Evolutionary conservation across 2,329 filamentous ascomycete species (phyloP).

Genomic region (Fusarium luffae): DNA sequence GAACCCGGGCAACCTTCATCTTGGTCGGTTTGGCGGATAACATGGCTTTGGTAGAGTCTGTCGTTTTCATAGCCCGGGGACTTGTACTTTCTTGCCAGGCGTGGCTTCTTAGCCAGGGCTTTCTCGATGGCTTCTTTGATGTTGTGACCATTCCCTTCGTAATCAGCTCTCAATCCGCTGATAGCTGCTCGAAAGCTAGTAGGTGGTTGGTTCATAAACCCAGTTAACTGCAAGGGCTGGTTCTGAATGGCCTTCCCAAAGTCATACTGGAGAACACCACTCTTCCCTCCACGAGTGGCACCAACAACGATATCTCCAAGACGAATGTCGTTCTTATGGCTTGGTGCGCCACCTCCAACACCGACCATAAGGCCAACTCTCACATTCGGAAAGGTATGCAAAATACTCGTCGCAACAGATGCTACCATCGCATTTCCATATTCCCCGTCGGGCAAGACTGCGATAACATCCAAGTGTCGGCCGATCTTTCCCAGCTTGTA

Average conservation of each 20-base stretch:
- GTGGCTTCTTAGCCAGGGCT: no score
- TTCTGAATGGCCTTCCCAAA: conserved; percentile 40
- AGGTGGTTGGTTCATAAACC: conserved; percentile 29
- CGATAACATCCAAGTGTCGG: no score
- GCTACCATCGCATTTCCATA: no score
- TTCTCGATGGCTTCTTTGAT: no score
- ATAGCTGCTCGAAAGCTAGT: not conserved
- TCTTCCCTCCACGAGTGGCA: not conserved
- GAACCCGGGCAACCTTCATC: no score
- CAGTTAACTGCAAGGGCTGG: conserved; percentile 20
- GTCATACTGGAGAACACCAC: conserved; percentile 45
- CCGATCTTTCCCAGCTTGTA: no score
- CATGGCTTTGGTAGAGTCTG: no score
- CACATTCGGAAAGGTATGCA: accelerated
- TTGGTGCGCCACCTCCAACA: conserved; percentile 53
- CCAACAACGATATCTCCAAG: conserved; percentile 45
- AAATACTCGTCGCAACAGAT: not conserved
- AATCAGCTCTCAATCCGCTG: not conserved
- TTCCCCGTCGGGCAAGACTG: accelerated
- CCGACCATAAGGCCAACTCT: conserved; percentile 44
- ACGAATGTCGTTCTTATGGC: conserved; percentile 49
- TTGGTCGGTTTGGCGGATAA: no score
- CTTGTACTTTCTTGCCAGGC: no score
- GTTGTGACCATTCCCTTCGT: no score
- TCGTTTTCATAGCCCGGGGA: no score